A percentile compares a stretch with the other conserved stretches of the same genome.
Evolutionary conservation across 2,329 filamentous ascomycete species (phyloP).

Genomic region (Aspergillus sp.): DNA sequence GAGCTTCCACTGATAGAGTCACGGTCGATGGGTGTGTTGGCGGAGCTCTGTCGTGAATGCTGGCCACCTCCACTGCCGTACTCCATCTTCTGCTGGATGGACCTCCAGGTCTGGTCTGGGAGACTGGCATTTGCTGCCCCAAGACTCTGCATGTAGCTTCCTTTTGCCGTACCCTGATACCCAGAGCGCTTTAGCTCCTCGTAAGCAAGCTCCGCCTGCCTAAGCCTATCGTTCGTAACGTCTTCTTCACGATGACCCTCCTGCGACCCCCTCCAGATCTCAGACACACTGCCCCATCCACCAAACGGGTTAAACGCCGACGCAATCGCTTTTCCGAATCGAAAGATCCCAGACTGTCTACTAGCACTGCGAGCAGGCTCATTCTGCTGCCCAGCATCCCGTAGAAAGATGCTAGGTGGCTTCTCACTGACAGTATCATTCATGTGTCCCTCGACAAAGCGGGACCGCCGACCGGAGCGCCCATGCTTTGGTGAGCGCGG

Average conservation of each 20-base stretch:
- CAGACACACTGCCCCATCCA: slow-evolving; percentile 48
- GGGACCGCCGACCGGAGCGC: slow-evolving; percentile 61
- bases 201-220: slow-evolving; percentile 56
- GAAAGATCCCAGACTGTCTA: slow-evolving; percentile 54
- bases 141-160: slow-evolving; percentile 33
- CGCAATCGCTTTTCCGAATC: slow-evolving; percentile 60
- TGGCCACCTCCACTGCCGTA: slow-evolving; percentile 21
- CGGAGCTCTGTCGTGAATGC: slow-evolving; percentile 24
- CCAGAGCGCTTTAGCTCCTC: slow-evolving; percentile 59
- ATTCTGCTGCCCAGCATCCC: slow-evolving; percentile 33
- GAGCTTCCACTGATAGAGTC: slow-evolving; percentile 24
- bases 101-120: slow-evolving; percentile 41
- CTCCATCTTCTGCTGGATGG: slow-evolving; percentile 38
- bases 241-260: slow-evolving; percentile 32
- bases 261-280: slow-evolving; percentile 51
- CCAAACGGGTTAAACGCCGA: slow-evolving; percentile 60
- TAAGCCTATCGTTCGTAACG: slow-evolving; percentile 49
- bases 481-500: slow-evolving; percentile 19
- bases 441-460: slow-evolving; percentile 80
- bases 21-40: slow-evolving; percentile 21
- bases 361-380: slow-evolving; percentile 16
- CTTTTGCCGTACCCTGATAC: slow-evolving; percentile 49
- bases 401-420: slow-evolving; percentile 72
- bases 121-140: slow-evolving; percentile 24
- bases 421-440: slow-evolving; percentile 74